A percentile compares a stretch with the other conserved stretches of the same genome.
These are phyloP conservation scores for Trichoderma hamatum DNA, from an alignment of 2,329 filamentous ascomycete genomes.

Conservation along the genomic window DNA sequence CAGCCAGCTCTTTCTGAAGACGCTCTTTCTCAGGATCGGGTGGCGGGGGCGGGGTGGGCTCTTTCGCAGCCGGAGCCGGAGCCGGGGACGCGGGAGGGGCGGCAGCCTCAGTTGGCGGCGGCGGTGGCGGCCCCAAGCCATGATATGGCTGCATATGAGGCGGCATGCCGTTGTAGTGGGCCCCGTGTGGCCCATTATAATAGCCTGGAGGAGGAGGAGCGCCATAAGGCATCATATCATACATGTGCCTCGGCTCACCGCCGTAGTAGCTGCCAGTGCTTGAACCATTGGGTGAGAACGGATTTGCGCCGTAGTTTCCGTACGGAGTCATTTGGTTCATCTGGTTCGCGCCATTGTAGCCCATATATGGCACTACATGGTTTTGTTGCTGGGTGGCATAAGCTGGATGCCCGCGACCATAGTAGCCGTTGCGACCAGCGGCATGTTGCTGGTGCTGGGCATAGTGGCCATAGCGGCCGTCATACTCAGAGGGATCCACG, in stretches of 20 bases:
- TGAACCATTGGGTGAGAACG: constrained; percentile 47
- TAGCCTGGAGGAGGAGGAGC: constrained; percentile 33
- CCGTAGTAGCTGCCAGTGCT: constrained; percentile 47
- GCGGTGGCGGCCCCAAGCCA: constrained; percentile 48
- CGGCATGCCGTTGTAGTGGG: constrained; percentile 42
- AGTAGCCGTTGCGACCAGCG: constrained; percentile 36
- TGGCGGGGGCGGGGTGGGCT: constrained; percentile 39
- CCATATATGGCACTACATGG: constrained; percentile 50
- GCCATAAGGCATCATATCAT: constrained; percentile 57
- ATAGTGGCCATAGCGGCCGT: constrained; percentile 49
- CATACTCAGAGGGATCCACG: constrained; percentile 68
- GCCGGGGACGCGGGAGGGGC: constrained; percentile 39
- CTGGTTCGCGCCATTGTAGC: constrained; percentile 43
- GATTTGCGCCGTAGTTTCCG: constrained; percentile 44
- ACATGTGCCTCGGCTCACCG: constrained; percentile 44
- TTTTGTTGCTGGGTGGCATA: constrained; percentile 35
- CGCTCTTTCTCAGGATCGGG: constrained; percentile 61
- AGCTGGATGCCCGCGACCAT: constrained; percentile 27
- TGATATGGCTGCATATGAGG: constrained; percentile 44
- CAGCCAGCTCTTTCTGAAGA: constrained; percentile 62
- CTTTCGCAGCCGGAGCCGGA: constrained; percentile 46
- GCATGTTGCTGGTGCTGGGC: constrained; percentile 31
- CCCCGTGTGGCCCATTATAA: constrained; percentile 34
- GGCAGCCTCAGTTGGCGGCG: constrained; percentile 48
- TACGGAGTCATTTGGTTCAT: constrained; percentile 56